These are phyloP conservation scores for Boletus subparvulus DNA, from an alignment of 768 basidiomycete species.

Conservation along the genomic window DNA sequence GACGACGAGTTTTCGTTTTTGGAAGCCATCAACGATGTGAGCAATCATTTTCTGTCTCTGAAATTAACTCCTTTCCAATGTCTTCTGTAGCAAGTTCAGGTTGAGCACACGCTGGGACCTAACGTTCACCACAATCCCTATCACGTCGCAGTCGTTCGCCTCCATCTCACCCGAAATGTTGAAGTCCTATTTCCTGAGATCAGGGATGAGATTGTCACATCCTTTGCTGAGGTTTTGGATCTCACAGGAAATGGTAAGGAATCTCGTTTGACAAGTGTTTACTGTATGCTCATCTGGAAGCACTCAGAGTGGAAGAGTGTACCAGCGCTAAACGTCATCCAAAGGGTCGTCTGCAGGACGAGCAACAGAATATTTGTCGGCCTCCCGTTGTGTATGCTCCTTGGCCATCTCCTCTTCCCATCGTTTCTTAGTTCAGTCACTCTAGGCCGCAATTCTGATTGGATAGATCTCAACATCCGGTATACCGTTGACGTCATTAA, in stretches of 20 bases:
- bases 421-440: constrained; percentile 1
- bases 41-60: neutral
- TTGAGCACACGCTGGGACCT: constrained; percentile 38
- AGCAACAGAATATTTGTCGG: constrained; percentile 52
- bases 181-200: constrained; percentile 39
- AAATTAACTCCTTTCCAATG: neutral
- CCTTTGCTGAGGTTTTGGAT: constrained; percentile 41
- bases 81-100: constrained; percentile 34
- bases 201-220: constrained; percentile 43
- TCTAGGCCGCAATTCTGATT: constrained; percentile 41
- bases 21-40: constrained; percentile 35
- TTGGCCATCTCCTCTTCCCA: neutral
- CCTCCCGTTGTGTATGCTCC: constrained; percentile 40
- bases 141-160: constrained; percentile 31
- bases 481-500: constrained; percentile 30
- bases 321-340: constrained; percentile 23
- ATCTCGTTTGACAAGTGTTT: neutral
- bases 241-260: constrained; percentile 17
- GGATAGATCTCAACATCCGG: constrained; percentile 30
- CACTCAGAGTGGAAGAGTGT: constrained; percentile 41
- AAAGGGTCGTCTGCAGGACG: constrained; percentile 39
- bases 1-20: neutral
- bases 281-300: neutral
- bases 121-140: constrained; percentile 31
- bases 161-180: constrained; percentile 35